phyloP scores from a whole-genome alignment of 2,329 filamentous ascomycete genomes.

The Rhinocladiella mackenziei region DNA sequence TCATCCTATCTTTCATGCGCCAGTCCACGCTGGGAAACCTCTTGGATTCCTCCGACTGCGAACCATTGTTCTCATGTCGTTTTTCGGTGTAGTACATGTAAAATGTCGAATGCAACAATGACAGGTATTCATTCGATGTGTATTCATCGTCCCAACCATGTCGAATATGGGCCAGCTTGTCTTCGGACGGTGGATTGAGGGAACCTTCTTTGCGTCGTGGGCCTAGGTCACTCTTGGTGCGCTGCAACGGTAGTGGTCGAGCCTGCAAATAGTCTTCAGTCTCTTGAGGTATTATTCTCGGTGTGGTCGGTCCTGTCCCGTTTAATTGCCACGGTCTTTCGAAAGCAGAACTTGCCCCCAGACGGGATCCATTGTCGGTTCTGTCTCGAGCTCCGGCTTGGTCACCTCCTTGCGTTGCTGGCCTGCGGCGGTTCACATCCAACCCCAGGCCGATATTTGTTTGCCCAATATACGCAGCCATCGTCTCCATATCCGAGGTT shows the following conservation, averaged over 20 bases:
- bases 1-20: constrained; percentile 93
- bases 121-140: constrained; percentile 83
- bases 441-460: constrained; percentile 13
- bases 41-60: constrained; percentile 60
- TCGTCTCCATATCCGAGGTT: constrained; percentile 4
- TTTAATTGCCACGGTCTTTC: constrained; percentile 11
- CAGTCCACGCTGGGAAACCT: constrained; percentile 73
- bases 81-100: constrained; percentile 99
- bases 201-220: constrained; percentile 39
- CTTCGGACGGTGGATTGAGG: constrained; percentile 41
- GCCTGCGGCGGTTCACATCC: constrained; percentile 12
- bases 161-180: constrained; percentile 56
- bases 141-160: constrained; percentile 94
- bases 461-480: constrained; percentile 16
- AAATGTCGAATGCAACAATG: constrained; percentile 85
- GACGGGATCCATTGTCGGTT: constrained; percentile 7
- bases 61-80: constrained; percentile 88
- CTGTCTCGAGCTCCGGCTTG: constrained; percentile 6
- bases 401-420: constrained; percentile 17
- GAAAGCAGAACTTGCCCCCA: constrained; percentile 8
- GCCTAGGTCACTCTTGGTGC: constrained; percentile 54
- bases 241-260: constrained; percentile 35
- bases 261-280: constrained; percentile 21
- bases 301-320: constrained; percentile 3
- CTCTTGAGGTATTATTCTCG: constrained; percentile 25